Conservation (phyloP, 495 filamentous ascomycete genomes). For the Aspergillus hancockii region DNA sequence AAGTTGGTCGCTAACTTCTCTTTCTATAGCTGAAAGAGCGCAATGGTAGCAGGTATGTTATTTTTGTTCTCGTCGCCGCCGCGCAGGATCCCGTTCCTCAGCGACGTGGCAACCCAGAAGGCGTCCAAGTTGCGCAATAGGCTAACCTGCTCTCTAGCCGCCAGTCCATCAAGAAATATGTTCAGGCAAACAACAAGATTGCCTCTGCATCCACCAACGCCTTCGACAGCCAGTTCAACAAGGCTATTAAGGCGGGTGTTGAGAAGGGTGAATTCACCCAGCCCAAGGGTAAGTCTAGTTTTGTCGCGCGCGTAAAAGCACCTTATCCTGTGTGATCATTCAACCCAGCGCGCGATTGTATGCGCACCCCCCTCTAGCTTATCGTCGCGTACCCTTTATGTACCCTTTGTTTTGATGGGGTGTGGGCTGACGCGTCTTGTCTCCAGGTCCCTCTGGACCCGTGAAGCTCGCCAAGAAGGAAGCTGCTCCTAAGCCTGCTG, state of each 20-base stretch:
- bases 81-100: constrained; percentile 13
- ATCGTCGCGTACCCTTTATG: constrained; percentile 12
- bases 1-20: constrained; percentile 36
- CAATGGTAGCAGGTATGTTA: constrained; percentile 62
- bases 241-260: constrained; percentile 83
- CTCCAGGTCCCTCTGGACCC: constrained; percentile 80
- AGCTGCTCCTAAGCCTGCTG: constrained; percentile 53
- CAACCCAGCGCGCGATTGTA: neutral
- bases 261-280: constrained; percentile 87
- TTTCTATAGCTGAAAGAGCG: constrained; percentile 62
- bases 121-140: constrained; percentile 13
- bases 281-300: constrained; percentile 79
- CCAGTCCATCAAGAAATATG: constrained; percentile 97
- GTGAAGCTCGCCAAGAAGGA: constrained; percentile 96
- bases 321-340: neutral
- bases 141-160: constrained; percentile 60
- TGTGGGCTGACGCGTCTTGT: constrained; percentile 40
- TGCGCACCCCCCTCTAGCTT: constrained; percentile 7
- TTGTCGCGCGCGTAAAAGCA: constrained; percentile 2
- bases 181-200: constrained; percentile 92
- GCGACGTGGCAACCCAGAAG: constrained; percentile 22
- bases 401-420: constrained; percentile 15
- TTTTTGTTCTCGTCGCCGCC: constrained; percentile 19
- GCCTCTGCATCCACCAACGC: constrained; percentile 62
- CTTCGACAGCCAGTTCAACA: constrained; percentile 93